Evolutionary conservation across 2,329 filamentous ascomycete genomes (phyloP).

Genomic region (Exophiala sp.): DNA sequence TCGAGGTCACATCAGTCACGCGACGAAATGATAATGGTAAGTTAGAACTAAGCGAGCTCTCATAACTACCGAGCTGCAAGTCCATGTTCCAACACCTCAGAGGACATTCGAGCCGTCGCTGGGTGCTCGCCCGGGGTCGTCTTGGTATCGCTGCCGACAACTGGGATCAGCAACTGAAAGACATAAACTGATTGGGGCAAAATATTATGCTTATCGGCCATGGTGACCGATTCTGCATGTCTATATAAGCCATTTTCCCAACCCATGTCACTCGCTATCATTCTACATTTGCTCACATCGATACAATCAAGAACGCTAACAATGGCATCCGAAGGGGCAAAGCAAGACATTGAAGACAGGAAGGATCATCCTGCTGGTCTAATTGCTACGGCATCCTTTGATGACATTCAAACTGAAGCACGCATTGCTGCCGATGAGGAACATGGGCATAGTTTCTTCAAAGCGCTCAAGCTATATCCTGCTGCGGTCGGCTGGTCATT

Average conservation of each 20-base stretch:
- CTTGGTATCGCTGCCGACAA: conserved; percentile 11
- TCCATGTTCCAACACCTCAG: neutral
- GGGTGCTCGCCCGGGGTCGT: neutral
- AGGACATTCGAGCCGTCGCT: neutral
- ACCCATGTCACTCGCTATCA: neutral
- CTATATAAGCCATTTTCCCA: neutral
- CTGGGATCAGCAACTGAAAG: conserved; percentile 4
- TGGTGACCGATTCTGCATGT: conserved; percentile 4
- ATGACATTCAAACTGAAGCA: conserved; percentile 30
- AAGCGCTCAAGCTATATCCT: conserved; percentile 44
- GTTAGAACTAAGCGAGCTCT: neutral
- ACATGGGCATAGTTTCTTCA: conserved; percentile 35
- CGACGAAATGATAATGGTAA: neutral
- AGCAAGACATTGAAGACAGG: conserved; percentile 22
- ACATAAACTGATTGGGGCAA: conserved; percentile 4
- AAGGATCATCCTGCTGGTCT: conserved; percentile 24
- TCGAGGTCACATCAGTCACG: neutral
- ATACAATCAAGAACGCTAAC: neutral
- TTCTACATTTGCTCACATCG: neutral
- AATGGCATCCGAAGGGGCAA: conserved; percentile 34
- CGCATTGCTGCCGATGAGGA: conserved; percentile 35
- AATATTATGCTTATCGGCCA: conserved; percentile 9
- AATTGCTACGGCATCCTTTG: conserved; percentile 24
- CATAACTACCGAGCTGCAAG: neutral
- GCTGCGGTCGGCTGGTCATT: conserved; percentile 40